A percentile compares a stretch with the other conserved stretches of the same genome.
Evolutionary conservation across 106 monocot species (phyloP).

Genomic region (Alisma plantagoaquatica): DNA sequence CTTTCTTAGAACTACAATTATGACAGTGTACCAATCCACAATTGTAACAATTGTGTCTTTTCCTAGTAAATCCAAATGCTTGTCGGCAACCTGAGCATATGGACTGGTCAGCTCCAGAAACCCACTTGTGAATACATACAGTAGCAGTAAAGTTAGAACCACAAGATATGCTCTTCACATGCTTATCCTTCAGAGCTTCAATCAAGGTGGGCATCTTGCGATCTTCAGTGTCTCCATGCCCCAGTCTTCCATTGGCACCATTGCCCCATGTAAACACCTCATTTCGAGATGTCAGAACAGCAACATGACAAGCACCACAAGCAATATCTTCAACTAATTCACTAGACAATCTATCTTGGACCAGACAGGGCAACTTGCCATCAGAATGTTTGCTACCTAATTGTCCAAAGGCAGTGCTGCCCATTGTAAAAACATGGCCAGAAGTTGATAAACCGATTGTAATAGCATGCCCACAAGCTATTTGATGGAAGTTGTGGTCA

Average conservation of each 20-base stretch:
- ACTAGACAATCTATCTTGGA: constrained; percentile 42
- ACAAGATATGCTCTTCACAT: constrained; percentile 81
- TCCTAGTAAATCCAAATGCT: constrained; percentile 76
- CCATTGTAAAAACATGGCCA: constrained; percentile 75
- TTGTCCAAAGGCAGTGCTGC: constrained; percentile 52
- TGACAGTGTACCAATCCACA: constrained; percentile 79
- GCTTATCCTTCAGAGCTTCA: constrained; percentile 64
- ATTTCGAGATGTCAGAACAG: constrained; percentile 56
- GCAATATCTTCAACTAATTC: constrained; percentile 69
- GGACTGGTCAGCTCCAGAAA: constrained; percentile 67
- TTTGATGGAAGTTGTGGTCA: constrained; percentile 59
- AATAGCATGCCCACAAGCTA: constrained; percentile 61
- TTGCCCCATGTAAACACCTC: constrained; percentile 77
- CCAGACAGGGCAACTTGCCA: constrained; percentile 55
- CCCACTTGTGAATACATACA: constrained; percentile 86
- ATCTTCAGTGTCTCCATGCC: constrained; percentile 72
- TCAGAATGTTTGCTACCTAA: constrained; percentile 56
- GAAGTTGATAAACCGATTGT: constrained; percentile 62
- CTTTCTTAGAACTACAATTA: constrained; percentile 61
- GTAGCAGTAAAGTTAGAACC: constrained; percentile 72
- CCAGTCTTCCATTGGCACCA: constrained; percentile 72
- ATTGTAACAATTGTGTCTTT: constrained; percentile 79
- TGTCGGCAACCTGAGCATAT: constrained; percentile 69
- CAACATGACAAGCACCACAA: constrained; percentile 62
- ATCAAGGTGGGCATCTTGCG: constrained; percentile 47